Base-by-base conservation (phyloP, 768 basidiomycete species). In the Cystofilobasidium macerans region DNA sequence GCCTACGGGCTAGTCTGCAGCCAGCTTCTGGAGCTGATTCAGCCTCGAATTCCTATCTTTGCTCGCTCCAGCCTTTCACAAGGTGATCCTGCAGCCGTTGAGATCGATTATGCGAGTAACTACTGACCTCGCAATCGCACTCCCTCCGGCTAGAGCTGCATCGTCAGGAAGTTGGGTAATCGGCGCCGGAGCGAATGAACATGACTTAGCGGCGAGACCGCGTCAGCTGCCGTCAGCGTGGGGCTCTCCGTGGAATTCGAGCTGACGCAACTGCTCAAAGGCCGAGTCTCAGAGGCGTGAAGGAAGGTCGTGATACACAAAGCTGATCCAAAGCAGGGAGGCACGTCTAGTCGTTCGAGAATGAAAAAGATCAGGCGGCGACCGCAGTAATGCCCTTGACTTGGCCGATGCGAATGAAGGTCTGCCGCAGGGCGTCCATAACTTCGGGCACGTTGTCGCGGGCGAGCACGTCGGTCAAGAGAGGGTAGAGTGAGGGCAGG, bases 401-500 rank as follows among this genome's bases (percentile, higher is more conserved):
- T 0, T 14, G 53, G 18, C 65, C 65, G 26, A 61, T 42, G 57
- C 88, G 82, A 62, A 85, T 76, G 73, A 94, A 87, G 74, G 90
- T 89, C 65, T 81, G 82, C 72, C 84, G 84, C 59, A 97, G 80
- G 43, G 85, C 83, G 58, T 86, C 80, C 59, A 95, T 82, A 72
- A 97, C 84, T 71, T 93, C 91, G 12, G 86, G 81, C 24, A 87
- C 82, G 65, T 89, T 79, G 43, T 98, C 95, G 61, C 91, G 82
- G 20, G 83, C 81, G 48, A 98, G 79, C 22, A 97, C 79, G 58
- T 93, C 90, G 7, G 87, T 89, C 43, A 86, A 86, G 68, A 93
- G 77, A 6, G 93, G 93, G 75, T 97, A 99, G 69, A 94, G 85
- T 30, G 88, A 85, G 24, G 92, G 85, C 62, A 97, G 80, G 77